phyloP scores from a whole-genome alignment of 345 rosid genomes.

The Populus euphratica region DNA sequence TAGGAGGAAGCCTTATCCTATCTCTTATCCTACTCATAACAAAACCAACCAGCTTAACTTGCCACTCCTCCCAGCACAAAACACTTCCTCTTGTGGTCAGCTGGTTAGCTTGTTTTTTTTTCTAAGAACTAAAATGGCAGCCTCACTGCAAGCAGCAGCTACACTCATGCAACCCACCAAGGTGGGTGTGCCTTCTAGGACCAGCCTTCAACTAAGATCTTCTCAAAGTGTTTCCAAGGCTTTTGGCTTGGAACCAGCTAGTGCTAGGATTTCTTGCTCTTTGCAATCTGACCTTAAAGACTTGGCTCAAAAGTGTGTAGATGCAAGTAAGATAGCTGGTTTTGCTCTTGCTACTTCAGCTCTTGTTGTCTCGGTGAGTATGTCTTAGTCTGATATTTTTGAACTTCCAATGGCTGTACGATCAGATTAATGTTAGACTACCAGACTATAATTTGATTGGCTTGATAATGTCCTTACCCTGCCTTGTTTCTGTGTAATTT shows the following conservation, averaged over 20 bases:
- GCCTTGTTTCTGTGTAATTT: background rate
- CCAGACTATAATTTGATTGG: background rate
- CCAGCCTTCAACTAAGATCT: constrained; percentile 43
- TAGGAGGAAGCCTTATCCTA: constrained; percentile 63
- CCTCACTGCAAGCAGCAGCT: constrained; percentile 87
- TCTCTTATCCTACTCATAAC: constrained; percentile 56
- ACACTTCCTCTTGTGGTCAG: background rate
- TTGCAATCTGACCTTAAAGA: constrained; percentile 63
- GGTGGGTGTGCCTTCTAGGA: constrained; percentile 43
- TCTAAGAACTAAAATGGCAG: constrained; percentile 48
- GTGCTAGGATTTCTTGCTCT: constrained; percentile 70
- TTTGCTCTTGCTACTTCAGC: constrained; percentile 95
- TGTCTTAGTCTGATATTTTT: background rate
- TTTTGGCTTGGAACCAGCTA: constrained; percentile 52
- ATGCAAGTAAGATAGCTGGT: constrained; percentile 74
- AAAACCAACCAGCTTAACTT: constrained; percentile 26
- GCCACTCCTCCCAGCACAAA: constrained; percentile 1
- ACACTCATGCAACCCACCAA: constrained; percentile 78
- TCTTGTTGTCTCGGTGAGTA: constrained; percentile 77
- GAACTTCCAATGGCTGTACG: background rate
- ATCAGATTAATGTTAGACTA: background rate
- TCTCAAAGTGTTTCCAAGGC: constrained; percentile 48
- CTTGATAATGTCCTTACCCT: background rate
- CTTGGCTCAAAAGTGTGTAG: constrained; percentile 62
- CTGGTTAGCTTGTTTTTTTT: background rate